phyloP scores from a whole-genome alignment of 441 rosid genomes.

The Euphorbia celastroides region DNA sequence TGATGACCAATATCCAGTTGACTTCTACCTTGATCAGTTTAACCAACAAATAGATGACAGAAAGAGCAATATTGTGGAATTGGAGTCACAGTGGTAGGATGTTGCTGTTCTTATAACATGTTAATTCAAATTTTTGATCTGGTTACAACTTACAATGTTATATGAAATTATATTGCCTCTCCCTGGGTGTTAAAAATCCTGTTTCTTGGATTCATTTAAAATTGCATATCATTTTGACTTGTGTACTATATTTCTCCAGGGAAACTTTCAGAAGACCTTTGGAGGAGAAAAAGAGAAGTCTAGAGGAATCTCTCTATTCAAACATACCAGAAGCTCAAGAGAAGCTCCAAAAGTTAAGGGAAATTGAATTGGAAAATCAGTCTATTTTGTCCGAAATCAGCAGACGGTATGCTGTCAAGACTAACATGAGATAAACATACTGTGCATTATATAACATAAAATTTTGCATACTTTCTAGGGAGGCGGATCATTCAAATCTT shows the following conservation, averaged over 20 bases:
- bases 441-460: conserved; percentile 2
- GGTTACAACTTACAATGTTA: no score
- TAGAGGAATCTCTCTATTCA: conserved; percentile 50
- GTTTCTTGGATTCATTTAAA: neutral
- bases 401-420: conserved; percentile 35
- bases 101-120: neutral
- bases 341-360: conserved; percentile 50
- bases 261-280: conserved; percentile 39
- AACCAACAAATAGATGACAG: conserved; percentile 34
- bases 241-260: conserved; percentile 32
- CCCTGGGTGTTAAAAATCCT: neutral
- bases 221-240: conserved; percentile 2
- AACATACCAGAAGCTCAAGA: conserved; percentile 44
- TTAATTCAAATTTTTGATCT: neutral
- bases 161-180: neutral
- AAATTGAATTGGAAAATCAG: conserved; percentile 43
- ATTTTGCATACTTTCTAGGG: conserved; percentile 36
- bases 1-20: conserved; percentile 39
- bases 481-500: conserved; percentile 47
- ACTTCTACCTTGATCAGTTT: conserved; percentile 48
- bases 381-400: conserved; percentile 45
- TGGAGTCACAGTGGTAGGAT: conserved; percentile 55
- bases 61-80: conserved; percentile 35
- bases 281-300: conserved; percentile 52
- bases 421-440: conserved; percentile 5